Conservation (phyloP, 306 rosid genomes). For the Canavalia gladiata region DNA sequence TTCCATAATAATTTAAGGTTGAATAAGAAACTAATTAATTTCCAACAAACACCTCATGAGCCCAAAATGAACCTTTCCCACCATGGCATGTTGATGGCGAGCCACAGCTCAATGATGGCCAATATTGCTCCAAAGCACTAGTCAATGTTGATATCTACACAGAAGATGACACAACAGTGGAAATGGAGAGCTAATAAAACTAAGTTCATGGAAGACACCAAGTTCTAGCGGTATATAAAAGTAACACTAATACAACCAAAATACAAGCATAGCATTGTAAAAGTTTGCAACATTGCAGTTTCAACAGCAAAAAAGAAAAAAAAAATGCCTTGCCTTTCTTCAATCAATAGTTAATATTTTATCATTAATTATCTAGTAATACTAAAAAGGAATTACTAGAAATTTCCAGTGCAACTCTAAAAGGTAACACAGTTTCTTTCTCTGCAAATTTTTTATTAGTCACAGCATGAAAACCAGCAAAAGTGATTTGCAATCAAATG, state of each 20-base stretch:
- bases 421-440: conserved; percentile 13
- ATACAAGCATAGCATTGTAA: conserved; percentile 7
- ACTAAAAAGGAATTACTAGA: conserved; percentile 19
- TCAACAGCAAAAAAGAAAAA: conserved; percentile 1
- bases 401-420: conserved; percentile 24
- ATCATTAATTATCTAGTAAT: not conserved
- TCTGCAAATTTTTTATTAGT: conserved; percentile 10
- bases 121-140: conserved; percentile 68
- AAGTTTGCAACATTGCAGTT: conserved; percentile 23
- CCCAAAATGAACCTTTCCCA: conserved; percentile 91
- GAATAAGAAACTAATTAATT: conserved; percentile 42
- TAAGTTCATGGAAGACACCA: conserved; percentile 12
- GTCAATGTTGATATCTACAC: conserved; percentile 77
- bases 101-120: conserved; percentile 94
- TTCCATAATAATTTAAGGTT: conserved; percentile 36
- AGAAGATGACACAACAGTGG: conserved; percentile 41
- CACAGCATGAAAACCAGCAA: conserved; percentile 31
- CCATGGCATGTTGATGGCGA: conserved; percentile 73
- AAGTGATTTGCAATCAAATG: conserved; percentile 16
- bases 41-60: conserved; percentile 82
- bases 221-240: conserved; percentile 35
- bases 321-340: not conserved
- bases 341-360: conserved; percentile 7
- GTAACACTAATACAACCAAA: conserved; percentile 25
- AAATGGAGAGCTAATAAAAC: conserved; percentile 28